Conservation (phyloP, 768 basidiomycete genomes). For the Kwoniella heveanensis region DNA sequence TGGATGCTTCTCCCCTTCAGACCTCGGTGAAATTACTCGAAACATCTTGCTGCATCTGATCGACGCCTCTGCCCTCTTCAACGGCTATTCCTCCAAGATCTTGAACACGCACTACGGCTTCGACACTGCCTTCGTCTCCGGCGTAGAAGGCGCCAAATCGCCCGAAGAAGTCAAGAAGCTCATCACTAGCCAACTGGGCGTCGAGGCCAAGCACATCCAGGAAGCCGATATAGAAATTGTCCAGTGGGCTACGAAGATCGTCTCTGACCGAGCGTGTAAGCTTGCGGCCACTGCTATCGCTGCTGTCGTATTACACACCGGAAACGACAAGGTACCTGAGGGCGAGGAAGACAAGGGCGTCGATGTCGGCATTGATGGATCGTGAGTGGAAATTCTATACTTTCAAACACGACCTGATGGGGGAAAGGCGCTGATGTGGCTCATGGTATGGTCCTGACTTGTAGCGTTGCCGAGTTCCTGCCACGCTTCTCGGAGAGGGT, state of each 20-base stretch:
- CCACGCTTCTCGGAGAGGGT: conserved; percentile 78
- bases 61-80: conserved; percentile 65
- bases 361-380: conserved; percentile 89
- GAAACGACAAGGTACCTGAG: conserved; percentile 63
- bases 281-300: conserved; percentile 87
- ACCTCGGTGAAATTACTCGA: conserved; percentile 90
- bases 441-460: no score
- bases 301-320: conserved; percentile 81
- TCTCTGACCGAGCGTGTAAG: conserved; percentile 77
- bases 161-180: conserved; percentile 62
- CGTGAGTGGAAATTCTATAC: conserved; percentile 63
- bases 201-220: conserved; percentile 62
- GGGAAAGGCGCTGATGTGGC: not conserved
- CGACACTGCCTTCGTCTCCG: conserved; percentile 90
- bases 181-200: conserved; percentile 66
- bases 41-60: conserved; percentile 80
- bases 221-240: conserved; percentile 67
- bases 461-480: conserved; percentile 86
- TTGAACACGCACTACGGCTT: conserved; percentile 92
- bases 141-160: conserved; percentile 68
- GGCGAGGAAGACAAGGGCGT: conserved; percentile 61
- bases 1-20: no score
- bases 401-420: no score
- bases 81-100: conserved; percentile 68
- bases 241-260: conserved; percentile 73